Conservation (phyloP, 116 monocot species). For the Phalaenopsis hybrid region DNA sequence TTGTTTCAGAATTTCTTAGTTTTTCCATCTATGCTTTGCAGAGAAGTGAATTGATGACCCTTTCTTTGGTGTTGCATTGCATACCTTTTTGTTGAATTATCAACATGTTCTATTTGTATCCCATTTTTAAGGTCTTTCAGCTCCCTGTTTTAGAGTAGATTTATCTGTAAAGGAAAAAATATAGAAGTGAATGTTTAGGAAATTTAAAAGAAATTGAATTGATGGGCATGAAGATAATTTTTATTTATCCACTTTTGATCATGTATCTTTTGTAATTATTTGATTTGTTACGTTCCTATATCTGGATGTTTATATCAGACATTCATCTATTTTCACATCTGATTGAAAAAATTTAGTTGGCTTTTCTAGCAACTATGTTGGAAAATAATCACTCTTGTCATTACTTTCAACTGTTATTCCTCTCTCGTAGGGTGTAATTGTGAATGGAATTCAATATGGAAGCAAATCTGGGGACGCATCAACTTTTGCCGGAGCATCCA, state of each 20-base stretch:
- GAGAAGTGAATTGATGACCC: too few relatives aligned
- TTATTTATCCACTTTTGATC: too few relatives aligned
- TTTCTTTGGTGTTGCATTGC: background rate
- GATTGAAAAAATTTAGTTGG: constrained; percentile 29
- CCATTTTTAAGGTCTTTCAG: constrained; percentile 40
- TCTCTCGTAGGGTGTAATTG: constrained; percentile 22
- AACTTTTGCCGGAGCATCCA: constrained; percentile 74
- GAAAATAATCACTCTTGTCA: constrained; percentile 12
- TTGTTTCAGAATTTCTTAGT: too few relatives aligned
- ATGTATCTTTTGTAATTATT: background rate
- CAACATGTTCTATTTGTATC: background rate
- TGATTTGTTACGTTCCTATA: background rate
- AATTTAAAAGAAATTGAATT: constrained; percentile 32
- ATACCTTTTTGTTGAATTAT: background rate
- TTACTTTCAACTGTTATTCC: constrained; percentile 28
- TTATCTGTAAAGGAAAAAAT: constrained; percentile 25
- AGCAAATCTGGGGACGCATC: constrained; percentile 52
- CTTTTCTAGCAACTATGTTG: constrained; percentile 60
- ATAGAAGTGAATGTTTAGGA: constrained; percentile 68
- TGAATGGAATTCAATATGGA: constrained; percentile 42
- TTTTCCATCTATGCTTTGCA: too few relatives aligned
- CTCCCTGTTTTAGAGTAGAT: constrained; percentile 47
- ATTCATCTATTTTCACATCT: constrained; percentile 2
- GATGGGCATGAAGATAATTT: too few relatives aligned
- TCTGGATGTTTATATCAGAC: constrained; percentile 10